These are phyloP conservation scores for Colletotrichum cereale DNA, from an alignment of 2,329 filamentous ascomycete species.

Conservation along the genomic window DNA sequence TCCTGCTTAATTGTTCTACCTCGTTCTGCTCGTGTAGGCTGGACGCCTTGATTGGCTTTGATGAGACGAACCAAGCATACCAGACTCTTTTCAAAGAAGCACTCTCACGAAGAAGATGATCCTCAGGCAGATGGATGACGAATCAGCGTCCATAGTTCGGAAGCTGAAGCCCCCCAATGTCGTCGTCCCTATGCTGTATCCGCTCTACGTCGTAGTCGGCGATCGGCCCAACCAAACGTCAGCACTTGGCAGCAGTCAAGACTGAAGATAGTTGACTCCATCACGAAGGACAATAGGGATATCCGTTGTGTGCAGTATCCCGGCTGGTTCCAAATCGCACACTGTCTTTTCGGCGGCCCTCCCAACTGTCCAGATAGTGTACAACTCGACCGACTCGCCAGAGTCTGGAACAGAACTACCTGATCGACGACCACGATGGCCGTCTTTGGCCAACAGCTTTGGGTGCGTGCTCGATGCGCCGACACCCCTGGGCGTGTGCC, in stretches of 20 bases:
- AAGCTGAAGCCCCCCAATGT: constrained; percentile 1
- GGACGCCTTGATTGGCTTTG: constrained; percentile 28
- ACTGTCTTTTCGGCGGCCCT: neutral
- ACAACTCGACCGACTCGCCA: constrained; percentile 12
- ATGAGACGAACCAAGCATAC: constrained; percentile 35
- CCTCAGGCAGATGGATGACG: constrained; percentile 30
- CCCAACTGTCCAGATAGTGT: constrained; percentile 6
- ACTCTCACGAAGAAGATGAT: constrained; percentile 13
- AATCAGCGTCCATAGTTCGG: constrained; percentile 17
- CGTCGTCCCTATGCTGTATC: neutral
- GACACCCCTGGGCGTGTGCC: constrained; percentile 32
- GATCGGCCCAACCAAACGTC: neutral
- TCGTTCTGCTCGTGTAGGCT: constrained; percentile 6
- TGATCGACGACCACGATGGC: constrained; percentile 30
- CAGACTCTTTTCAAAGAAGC: constrained; percentile 3
- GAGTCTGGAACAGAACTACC: constrained; percentile 29
- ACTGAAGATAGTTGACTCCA: constrained; percentile 7
- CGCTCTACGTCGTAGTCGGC: neutral
- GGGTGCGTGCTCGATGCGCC: constrained; percentile 11
- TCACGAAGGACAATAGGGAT: constrained; percentile 19
- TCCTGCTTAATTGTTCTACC: neutral
- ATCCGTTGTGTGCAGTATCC: constrained; percentile 4
- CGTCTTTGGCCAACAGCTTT: neutral
- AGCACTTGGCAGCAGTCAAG: constrained; percentile 3
- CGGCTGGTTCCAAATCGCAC: constrained; percentile 14